Evolutionary conservation across 345 rosid genomes (phyloP).

Genomic region (Sonneratia alba): DNA sequence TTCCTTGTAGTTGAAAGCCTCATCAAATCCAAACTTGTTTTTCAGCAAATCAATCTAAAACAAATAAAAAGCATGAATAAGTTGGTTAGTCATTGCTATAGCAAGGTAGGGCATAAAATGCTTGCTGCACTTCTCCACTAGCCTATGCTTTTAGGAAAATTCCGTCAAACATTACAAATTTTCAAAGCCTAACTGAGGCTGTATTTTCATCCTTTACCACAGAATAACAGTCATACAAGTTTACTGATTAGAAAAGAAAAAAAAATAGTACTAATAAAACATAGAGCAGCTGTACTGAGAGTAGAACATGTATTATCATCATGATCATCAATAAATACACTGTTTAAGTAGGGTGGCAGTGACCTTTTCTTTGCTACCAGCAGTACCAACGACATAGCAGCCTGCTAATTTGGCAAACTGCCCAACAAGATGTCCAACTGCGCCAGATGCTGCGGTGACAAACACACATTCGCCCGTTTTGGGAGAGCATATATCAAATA

Average conservation of each 20-base stretch:
- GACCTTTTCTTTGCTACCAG: conserved; percentile 17
- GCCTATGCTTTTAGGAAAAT: background rate
- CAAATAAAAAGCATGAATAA: background rate
- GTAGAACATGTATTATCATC: background rate
- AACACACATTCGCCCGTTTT: conserved; percentile 37
- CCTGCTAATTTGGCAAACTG: conserved; percentile 19
- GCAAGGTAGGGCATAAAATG: conserved; percentile 3
- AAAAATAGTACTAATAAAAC: background rate
- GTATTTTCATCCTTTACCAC: background rate
- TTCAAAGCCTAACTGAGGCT: background rate
- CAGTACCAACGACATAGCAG: conserved; percentile 18
- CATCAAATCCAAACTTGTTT: conserved; percentile 42
- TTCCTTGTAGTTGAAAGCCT: conserved; percentile 51
- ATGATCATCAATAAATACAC: no score
- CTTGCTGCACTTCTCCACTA: background rate
- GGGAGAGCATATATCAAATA: conserved; percentile 40
- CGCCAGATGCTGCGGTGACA: conserved; percentile 37
- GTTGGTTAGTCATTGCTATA: background rate
- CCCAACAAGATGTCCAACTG: conserved; percentile 16
- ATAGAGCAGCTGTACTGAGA: background rate
- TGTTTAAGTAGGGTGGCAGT: background rate
- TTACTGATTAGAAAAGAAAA: background rate
- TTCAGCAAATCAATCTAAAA: conserved; percentile 39
- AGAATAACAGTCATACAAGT: background rate
- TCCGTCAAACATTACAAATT: background rate